These are phyloP conservation scores for Trichoderma arundinaceum DNA, from an alignment of 2,329 filamentous ascomycete genomes.

Conservation along the genomic window DNA sequence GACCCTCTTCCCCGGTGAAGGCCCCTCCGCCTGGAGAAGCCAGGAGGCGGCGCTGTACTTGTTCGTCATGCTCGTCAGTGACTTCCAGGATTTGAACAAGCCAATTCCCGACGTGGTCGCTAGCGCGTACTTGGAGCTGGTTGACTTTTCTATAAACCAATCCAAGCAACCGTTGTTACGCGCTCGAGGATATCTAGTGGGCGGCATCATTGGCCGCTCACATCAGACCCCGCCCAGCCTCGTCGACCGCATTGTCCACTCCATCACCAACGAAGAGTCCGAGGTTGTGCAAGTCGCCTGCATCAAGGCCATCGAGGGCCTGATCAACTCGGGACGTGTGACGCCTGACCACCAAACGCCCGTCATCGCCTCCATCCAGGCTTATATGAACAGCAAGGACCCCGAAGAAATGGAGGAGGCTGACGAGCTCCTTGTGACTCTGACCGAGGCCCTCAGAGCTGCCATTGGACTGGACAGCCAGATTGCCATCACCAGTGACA, in stretches of 20 bases:
- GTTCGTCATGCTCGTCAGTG: conserved; percentile 80
- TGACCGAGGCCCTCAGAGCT: conserved; percentile 84
- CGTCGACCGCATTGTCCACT: conserved; percentile 74
- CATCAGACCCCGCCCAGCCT: conserved; percentile 68
- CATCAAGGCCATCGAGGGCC: conserved; percentile 80
- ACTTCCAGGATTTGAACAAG: conserved; percentile 80
- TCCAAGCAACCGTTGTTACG: conserved; percentile 76
- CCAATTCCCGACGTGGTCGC: conserved; percentile 71
- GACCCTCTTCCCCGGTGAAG: conserved; percentile 67
- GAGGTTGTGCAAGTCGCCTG: conserved; percentile 93
- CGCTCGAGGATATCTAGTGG: conserved; percentile 85
- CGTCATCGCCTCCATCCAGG: conserved; percentile 66
- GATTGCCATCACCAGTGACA: conserved; percentile 73
- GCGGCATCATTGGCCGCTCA: conserved; percentile 76
- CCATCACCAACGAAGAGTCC: conserved; percentile 75
- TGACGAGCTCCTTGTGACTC: conserved; percentile 88
- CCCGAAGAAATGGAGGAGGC: conserved; percentile 83
- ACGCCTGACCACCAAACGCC: conserved; percentile 62
- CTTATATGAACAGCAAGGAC: conserved; percentile 81
- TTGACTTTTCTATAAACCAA: conserved; percentile 75
- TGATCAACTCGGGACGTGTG: conserved; percentile 61
- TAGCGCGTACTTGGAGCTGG: conserved; percentile 77
- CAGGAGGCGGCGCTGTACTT: conserved; percentile 86
- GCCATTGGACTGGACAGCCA: conserved; percentile 80
- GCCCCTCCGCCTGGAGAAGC: conserved; percentile 56